Evolutionary conservation across 2,329 filamentous ascomycete genomes (phyloP).

Genomic region (Pseudocercospora ulei): DNA sequence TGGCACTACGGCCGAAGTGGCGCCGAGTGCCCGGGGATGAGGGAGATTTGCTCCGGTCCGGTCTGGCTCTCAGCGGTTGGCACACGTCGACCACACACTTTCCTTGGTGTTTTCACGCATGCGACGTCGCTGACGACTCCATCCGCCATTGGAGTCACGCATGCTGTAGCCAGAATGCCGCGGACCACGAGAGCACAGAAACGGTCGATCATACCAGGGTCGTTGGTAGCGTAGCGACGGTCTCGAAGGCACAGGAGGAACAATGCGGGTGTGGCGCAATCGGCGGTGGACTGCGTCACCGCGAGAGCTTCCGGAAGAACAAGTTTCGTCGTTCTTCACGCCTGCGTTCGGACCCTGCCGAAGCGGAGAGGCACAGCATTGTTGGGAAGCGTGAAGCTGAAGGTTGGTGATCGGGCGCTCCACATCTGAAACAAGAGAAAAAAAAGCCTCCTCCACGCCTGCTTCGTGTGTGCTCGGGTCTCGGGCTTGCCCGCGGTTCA

Average conservation of each 20-base stretch:
- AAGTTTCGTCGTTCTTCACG: neutral
- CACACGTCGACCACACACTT: no score
- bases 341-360: neutral
- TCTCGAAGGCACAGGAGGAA: neutral
- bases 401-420: no score
- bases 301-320: neutral
- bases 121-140: no score
- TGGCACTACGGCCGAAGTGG: no score
- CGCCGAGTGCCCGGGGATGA: no score
- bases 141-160: no score
- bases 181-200: neutral
- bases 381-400: neutral
- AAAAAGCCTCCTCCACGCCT: neutral
- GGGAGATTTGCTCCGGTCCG: no score
- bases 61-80: no score
- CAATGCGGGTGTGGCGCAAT: neutral
- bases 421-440: no score
- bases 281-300: neutral
- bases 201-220: neutral
- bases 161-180: neutral
- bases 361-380: neutral
- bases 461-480: neutral
- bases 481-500: neutral
- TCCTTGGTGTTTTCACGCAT: no score
- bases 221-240: neutral